Evolutionary conservation across 129 eudicot genomes (phyloP), one percentile per base, ranked within the genome.

Genomic region (Flaveria trinervia): DNA sequence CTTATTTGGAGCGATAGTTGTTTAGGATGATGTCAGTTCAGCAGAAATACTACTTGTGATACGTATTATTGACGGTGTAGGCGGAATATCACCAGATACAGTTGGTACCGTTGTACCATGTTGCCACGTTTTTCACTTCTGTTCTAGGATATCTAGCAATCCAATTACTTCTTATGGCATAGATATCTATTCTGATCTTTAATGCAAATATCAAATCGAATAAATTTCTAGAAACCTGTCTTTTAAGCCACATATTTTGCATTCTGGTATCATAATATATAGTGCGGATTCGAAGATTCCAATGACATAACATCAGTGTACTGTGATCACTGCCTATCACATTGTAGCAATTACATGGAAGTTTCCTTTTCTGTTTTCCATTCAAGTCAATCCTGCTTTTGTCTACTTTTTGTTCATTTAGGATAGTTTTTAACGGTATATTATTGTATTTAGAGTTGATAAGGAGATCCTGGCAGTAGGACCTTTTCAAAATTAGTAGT

Each of bases 381-480:
- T 64, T 75, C 5, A 61, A 23, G 16, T 46, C 60, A 43, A 60
- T 25, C 33, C 61, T 44, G 26, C 8, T 25, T 45, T 26, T 74
- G n/a, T 18, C 57, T 60, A 23, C 9, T 46, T 18, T 74, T 60
- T 59, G 49, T 74, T 17, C n/a, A 57, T 46, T 61, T 61, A 11
- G 28, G 71, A 74, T 60, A 2, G 44, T 4, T 60, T 74, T 45
- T 45, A 15, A 8, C 9, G 1, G 6, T 23, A 44, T 28, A 8
- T 45, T 45, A 45, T 48, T 41, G 33, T 69, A 57, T 77, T 23
- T n/a, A 26, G 16, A 8, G 48, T 46, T 22, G 15, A 43, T 77
- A n/a, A 54, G 45, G 68, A 43, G 26, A 77, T 54, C 16, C 61
- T 26, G 51, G 77, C 67, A 13, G 69, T 67, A 17, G 20, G 77